A percentile compares a stretch with the other conserved stretches of the same genome.
Conservation (phyloP, 75 land plant genomes). For the Sequoiadendron giganteum region DNA sequence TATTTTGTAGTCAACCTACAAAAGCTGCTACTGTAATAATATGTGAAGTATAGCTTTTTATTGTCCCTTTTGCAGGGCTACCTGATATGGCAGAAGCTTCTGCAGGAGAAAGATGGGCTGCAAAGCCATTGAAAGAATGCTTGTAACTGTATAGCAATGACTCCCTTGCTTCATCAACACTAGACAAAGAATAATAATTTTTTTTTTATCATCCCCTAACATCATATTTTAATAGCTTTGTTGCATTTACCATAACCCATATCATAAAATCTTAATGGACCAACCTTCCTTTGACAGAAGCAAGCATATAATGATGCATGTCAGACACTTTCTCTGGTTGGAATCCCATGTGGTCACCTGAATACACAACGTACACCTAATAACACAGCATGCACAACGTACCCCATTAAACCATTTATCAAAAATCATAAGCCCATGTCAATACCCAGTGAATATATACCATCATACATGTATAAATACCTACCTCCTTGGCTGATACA, state of each 20-base stretch:
- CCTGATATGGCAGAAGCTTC: constrained; percentile 61
- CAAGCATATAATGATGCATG: constrained; percentile 39
- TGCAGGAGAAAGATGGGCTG: constrained; percentile 48
- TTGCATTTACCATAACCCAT: background rate
- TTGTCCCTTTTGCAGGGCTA: background rate
- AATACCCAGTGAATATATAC: background rate
- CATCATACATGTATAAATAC: background rate
- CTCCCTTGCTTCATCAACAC: constrained; percentile 52
- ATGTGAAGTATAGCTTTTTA: background rate
- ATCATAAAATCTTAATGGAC: background rate
- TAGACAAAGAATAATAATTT: background rate
- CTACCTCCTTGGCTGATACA: constrained; percentile 10
- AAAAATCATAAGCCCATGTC: background rate
- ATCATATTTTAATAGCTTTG: background rate
- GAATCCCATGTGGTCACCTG: constrained; percentile 35
- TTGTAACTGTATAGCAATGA: constrained; percentile 78
- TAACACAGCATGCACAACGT: background rate
- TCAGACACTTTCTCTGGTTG: constrained; percentile 33
- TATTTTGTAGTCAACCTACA: background rate
- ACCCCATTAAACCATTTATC: background rate
- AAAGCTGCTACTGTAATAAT: background rate
- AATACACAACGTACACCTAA: constrained; percentile 53
- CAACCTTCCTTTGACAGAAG: constrained; percentile 41
- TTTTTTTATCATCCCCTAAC: background rate
- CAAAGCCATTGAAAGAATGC: constrained; percentile 78